Conservation (phyloP, 768 basidiomycete species). For the Pleurotus giganteus region DNA sequence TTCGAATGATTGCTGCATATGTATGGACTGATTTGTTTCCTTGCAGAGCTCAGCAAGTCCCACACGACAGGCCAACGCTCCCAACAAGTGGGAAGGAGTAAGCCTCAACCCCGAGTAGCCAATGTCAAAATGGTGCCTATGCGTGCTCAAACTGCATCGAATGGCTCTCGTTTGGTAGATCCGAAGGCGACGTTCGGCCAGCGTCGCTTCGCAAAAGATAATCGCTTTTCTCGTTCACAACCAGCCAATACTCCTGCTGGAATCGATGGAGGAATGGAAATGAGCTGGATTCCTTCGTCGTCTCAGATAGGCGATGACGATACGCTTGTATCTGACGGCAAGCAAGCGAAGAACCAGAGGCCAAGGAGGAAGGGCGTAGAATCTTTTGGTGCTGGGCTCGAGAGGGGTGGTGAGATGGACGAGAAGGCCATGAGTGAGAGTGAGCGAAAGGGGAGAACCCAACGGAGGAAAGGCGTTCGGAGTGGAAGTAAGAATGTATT, state of each 20-base stretch:
- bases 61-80: slow-evolving; percentile 49
- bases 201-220: slow-evolving; percentile 38
- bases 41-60: slow-evolving; percentile 47
- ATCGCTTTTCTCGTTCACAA: slow-evolving; percentile 7
- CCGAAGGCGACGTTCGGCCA: slow-evolving; percentile 70
- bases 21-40: not conserved
- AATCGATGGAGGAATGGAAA: slow-evolving; percentile 73
- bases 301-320: slow-evolving; percentile 35
- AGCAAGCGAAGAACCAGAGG: slow-evolving; percentile 27
- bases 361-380: slow-evolving; percentile 63
- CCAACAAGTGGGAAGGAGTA: slow-evolving; percentile 42
- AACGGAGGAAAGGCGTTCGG: slow-evolving; percentile 73
- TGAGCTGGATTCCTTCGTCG: slow-evolving; percentile 74
- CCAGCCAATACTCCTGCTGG: slow-evolving; percentile 19
- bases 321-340: slow-evolving; percentile 21
- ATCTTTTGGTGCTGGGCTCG: slow-evolving; percentile 85
- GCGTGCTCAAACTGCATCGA: slow-evolving; percentile 40
- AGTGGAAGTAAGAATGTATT: slow-evolving; percentile 92
- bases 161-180: slow-evolving; percentile 28
- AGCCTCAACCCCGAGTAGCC: slow-evolving; percentile 39
- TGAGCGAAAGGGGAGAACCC: slow-evolving; percentile 75
- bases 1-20: slow-evolving; percentile 11
- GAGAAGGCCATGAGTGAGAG: slow-evolving; percentile 54
- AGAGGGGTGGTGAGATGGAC: slow-evolving; percentile 63
- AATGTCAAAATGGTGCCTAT: slow-evolving; percentile 69